A percentile compares a stretch with the other conserved stretches of the same genome.
phyloP scores from a whole-genome alignment of 495 filamentous ascomycete species.

The Oidiodendron maius region DNA sequence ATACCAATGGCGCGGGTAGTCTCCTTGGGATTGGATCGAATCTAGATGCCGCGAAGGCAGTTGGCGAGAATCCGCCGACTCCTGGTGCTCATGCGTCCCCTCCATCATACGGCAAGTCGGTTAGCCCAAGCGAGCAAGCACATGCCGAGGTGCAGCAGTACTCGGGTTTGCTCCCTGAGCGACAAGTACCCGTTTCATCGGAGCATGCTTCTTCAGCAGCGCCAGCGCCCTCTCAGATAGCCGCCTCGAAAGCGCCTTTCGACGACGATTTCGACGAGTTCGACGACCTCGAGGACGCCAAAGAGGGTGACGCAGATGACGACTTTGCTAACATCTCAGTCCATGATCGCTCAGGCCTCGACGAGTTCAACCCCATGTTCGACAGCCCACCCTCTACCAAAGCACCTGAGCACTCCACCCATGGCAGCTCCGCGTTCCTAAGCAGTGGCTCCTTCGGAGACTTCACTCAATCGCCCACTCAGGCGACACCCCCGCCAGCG shows the following conservation, averaged over 20 bases:
- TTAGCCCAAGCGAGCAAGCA: slow-evolving; percentile 41
- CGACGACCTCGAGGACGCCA: slow-evolving; percentile 79
- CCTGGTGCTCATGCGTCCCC: slow-evolving; percentile 57
- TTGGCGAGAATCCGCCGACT: slow-evolving; percentile 37
- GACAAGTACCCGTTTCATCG: slow-evolving; percentile 54
- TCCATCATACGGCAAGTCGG: slow-evolving; percentile 53
- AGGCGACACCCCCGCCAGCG: slow-evolving; percentile 22
- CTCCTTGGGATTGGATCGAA: slow-evolving; percentile 12
- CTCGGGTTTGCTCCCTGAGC: slow-evolving; percentile 56
- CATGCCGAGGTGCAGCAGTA: slow-evolving; percentile 37
- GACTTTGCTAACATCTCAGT: slow-evolving; percentile 63
- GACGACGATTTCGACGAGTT: slow-evolving; percentile 83
- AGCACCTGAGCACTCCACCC: slow-evolving; percentile 19
- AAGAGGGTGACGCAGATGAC: slow-evolving; percentile 85
- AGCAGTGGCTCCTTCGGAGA: slow-evolving; percentile 17
- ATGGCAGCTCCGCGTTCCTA: slow-evolving; percentile 29
- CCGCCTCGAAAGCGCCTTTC: slow-evolving; percentile 38
- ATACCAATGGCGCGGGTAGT: slow-evolving; percentile 2
- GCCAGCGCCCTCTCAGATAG: slow-evolving; percentile 19
- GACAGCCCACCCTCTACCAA: slow-evolving; percentile 41
- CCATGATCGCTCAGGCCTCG: slow-evolving; percentile 45
- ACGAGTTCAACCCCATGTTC: slow-evolving; percentile 63
- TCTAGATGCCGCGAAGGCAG: slow-evolving; percentile 10
- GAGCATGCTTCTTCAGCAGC: slow-evolving; percentile 20
- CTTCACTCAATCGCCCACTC: slow-evolving; percentile 14